Percentiles rank a stretch among this genome's conserved stretches.
phyloP scores from a whole-genome alignment of 2,329 filamentous ascomycete species.

The Penicillium glabrum region DNA sequence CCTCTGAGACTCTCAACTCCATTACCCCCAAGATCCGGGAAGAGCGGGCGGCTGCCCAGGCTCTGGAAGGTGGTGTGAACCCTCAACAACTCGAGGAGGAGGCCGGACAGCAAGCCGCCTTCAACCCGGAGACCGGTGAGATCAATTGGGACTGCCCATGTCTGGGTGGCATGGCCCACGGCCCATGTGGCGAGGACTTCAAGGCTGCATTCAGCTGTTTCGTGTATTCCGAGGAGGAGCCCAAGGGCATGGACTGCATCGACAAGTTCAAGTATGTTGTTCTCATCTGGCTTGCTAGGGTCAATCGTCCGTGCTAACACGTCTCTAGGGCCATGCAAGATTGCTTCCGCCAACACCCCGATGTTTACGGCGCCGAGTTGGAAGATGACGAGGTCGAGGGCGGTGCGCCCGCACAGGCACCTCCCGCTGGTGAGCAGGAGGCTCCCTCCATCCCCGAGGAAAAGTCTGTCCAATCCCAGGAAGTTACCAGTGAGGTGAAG shows the following conservation, averaged over 20 bases:
- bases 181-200: constrained; percentile 94
- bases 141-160: constrained; percentile 99
- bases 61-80: neutral
- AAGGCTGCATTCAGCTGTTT: constrained; percentile 97
- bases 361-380: constrained; percentile 87
- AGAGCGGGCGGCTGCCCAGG: constrained; percentile 24
- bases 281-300: neutral
- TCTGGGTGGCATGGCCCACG: constrained; percentile 93
- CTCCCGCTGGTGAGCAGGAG: constrained; percentile 25
- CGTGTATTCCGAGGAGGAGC: constrained; percentile 90
- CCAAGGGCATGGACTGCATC: constrained; percentile 97
- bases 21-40: constrained; percentile 57
- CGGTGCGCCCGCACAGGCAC: constrained; percentile 29
- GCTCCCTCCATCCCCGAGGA: constrained; percentile 26
- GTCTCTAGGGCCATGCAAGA: constrained; percentile 83
- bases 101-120: constrained; percentile 83
- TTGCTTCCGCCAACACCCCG: constrained; percentile 90
- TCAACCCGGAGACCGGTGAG: constrained; percentile 97
- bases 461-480: constrained; percentile 16
- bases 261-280: constrained; percentile 87
- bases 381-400: constrained; percentile 64
- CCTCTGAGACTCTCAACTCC: constrained; percentile 65
- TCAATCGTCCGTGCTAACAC: constrained; percentile 25
- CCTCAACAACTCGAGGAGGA: constrained; percentile 67
- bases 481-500: constrained; percentile 24